Evolutionary conservation across 331 rosid species (phyloP).

Genomic region (Rhamnella rubrinervis): DNA sequence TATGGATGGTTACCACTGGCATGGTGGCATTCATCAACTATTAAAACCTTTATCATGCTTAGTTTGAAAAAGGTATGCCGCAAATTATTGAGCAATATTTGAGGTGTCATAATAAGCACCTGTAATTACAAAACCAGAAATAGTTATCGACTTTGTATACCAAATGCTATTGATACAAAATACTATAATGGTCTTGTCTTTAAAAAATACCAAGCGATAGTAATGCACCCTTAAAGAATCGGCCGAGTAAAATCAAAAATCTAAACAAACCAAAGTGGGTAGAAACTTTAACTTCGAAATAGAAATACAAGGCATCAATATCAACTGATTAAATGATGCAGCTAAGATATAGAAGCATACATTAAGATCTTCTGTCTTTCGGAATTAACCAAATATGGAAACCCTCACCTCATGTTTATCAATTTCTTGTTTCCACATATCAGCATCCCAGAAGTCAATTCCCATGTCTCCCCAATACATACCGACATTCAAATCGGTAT

Average conservation of each 20-base stretch:
- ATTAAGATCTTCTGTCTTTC: background rate
- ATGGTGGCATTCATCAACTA: conserved; percentile 92
- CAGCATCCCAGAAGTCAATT: conserved; percentile 64
- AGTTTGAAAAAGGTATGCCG: conserved; percentile 65
- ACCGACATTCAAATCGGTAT: conserved; percentile 74
- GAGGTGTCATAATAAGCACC: conserved; percentile 93
- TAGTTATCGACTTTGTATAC: background rate
- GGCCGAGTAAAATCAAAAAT: background rate
- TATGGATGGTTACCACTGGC: conserved; percentile 65
- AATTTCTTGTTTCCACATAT: conserved; percentile 49
- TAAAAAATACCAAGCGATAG: background rate
- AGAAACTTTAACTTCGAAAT: background rate
- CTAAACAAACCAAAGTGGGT: background rate
- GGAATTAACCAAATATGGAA: background rate
- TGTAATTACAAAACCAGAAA: conserved; percentile 27
- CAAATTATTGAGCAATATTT: conserved; percentile 65
- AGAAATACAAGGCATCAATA: background rate
- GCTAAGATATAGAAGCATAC: background rate
- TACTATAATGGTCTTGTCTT: too few species aligned
- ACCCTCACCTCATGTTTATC: conserved; percentile 62
- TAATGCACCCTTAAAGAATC: too few species aligned
- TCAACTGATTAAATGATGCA: background rate
- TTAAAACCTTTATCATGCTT: conserved; percentile 68
- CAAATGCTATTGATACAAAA: background rate
- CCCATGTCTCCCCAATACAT: conserved; percentile 76